phyloP scores from a whole-genome alignment of 345 rosid species.

The Syzygium jambos region DNA sequence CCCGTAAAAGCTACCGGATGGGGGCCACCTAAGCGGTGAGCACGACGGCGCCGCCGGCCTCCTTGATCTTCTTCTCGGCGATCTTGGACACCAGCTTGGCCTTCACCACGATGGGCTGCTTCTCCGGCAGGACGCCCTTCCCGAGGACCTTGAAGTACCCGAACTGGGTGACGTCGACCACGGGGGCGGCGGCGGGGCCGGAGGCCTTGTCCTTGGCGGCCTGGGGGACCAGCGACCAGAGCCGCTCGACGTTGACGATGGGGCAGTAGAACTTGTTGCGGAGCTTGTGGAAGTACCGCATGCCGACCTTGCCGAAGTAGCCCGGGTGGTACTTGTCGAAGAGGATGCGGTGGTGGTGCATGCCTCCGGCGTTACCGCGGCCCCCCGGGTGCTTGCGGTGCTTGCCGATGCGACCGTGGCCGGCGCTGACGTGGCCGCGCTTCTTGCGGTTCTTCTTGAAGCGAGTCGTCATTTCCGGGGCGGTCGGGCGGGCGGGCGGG shows the following conservation, averaged over 20 bases:
- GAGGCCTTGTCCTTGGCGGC: slow-evolving; percentile 29
- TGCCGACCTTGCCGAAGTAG: slow-evolving; percentile 43
- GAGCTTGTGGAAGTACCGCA: slow-evolving; percentile 43
- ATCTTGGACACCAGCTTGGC: slow-evolving; percentile 32
- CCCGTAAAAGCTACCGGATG: not conserved
- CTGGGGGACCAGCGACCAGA: slow-evolving; percentile 32
- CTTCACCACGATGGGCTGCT: slow-evolving; percentile 31
- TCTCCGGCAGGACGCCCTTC: slow-evolving; percentile 25
- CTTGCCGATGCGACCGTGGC: slow-evolving; percentile 42
- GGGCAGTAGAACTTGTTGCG: slow-evolving; percentile 41
- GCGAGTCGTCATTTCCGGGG: slow-evolving; percentile 22
- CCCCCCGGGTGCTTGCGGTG: slow-evolving; percentile 46
- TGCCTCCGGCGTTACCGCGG: slow-evolving; percentile 40
- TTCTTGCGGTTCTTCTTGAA: slow-evolving; percentile 49
- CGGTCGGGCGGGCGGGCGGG: too few species aligned
- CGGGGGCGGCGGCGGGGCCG: slow-evolving; percentile 22
- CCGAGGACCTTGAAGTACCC: slow-evolving; percentile 36
- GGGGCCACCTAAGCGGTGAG: slow-evolving; percentile 17
- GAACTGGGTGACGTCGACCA: slow-evolving; percentile 29
- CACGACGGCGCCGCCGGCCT: slow-evolving; percentile 37
- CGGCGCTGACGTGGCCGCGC: slow-evolving; percentile 41
- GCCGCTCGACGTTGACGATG: slow-evolving; percentile 34
- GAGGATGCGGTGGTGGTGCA: slow-evolving; percentile 46
- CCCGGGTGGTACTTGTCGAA: slow-evolving; percentile 48
- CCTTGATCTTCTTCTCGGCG: slow-evolving; percentile 39